Conservation (phyloP, 352 stramenopile species). For the Phytopythium cucurbitacearum region DNA sequence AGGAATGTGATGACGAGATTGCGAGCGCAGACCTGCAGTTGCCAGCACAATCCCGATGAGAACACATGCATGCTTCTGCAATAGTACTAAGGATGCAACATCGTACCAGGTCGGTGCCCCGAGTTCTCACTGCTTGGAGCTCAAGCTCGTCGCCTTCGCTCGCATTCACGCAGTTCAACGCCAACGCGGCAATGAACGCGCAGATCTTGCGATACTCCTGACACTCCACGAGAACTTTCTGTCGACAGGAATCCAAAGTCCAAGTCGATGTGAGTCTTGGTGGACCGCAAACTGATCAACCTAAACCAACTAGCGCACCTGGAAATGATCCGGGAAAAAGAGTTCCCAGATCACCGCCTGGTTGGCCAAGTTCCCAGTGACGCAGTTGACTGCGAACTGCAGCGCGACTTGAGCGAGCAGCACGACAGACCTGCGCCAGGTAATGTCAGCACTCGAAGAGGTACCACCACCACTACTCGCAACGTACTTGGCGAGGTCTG, state of each 20-base stretch:
- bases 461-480: background rate
- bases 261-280: background rate
- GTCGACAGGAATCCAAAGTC: conserved; percentile 4
- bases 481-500: conserved; percentile 34
- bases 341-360: conserved; percentile 49
- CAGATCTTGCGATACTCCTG: conserved; percentile 75
- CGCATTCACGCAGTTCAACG: conserved; percentile 69
- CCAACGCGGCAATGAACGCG: conserved; percentile 52
- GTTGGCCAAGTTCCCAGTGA: conserved; percentile 38
- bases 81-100: background rate
- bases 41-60: background rate
- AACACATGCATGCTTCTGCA: background rate
- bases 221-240: conserved; percentile 84
- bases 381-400: conserved; percentile 72
- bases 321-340: conserved; percentile 68
- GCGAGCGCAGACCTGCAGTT: conserved; percentile 44
- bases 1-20: conserved; percentile 74
- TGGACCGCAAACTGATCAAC: background rate
- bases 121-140: conserved; percentile 16
- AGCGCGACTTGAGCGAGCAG: conserved; percentile 60
- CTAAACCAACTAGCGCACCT: conserved; percentile 21
- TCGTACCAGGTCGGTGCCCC: conserved; percentile 50
- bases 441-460: conserved; percentile 7
- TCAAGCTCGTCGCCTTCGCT: conserved; percentile 11
- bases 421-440: conserved; percentile 28